A percentile compares a stretch with the other conserved stretches of the same genome.
phyloP scores from a whole-genome alignment of 2,329 filamentous ascomycete genomes.

The Aquanectria penicillioides region DNA sequence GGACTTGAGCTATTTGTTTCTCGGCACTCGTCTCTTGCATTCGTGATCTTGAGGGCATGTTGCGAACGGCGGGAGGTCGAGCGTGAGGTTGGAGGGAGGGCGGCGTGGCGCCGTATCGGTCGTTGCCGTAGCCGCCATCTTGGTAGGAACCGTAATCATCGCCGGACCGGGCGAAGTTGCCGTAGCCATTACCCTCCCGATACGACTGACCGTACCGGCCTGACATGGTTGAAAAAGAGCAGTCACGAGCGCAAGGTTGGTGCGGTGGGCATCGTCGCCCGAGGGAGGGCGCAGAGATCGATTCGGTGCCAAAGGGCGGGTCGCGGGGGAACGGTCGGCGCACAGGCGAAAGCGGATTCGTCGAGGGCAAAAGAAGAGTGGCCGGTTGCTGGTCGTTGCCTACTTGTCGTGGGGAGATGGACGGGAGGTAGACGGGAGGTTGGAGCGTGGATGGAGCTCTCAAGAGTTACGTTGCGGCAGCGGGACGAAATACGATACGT shows the following conservation, averaged over 20 bases:
- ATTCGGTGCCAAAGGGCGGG: neutral
- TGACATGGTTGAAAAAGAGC: conserved; percentile 54
- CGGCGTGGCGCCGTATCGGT: conserved; percentile 51
- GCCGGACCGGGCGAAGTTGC: conserved; percentile 51
- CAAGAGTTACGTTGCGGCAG: too few relatives aligned
- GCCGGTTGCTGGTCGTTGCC: too few relatives aligned
- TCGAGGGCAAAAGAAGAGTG: too few relatives aligned
- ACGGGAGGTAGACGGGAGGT: too few relatives aligned
- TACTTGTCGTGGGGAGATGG: too few relatives aligned
- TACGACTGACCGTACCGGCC: conserved; percentile 59
- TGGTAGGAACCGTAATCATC: conserved; percentile 57
- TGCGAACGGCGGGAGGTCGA: conserved; percentile 38
- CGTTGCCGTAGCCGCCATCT: conserved; percentile 54
- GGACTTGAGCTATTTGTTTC: conserved; percentile 69
- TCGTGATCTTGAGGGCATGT: conserved; percentile 49
- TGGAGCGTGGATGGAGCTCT: too few relatives aligned
- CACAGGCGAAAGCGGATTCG: neutral
- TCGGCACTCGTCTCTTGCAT: conserved; percentile 61
- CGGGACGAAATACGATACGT: too few relatives aligned
- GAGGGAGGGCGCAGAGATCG: neutral
- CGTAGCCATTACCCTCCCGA: conserved; percentile 56
- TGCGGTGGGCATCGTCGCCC: conserved; percentile 37
- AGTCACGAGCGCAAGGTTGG: conserved; percentile 27
- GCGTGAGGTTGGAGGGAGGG: conserved; percentile 32
- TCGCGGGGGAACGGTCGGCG: neutral